Evolutionary conservation across 192 early-diverging fungal species (phyloP), one percentile per base, ranked within the genome.

Genomic region (Podila horticola): DNA sequence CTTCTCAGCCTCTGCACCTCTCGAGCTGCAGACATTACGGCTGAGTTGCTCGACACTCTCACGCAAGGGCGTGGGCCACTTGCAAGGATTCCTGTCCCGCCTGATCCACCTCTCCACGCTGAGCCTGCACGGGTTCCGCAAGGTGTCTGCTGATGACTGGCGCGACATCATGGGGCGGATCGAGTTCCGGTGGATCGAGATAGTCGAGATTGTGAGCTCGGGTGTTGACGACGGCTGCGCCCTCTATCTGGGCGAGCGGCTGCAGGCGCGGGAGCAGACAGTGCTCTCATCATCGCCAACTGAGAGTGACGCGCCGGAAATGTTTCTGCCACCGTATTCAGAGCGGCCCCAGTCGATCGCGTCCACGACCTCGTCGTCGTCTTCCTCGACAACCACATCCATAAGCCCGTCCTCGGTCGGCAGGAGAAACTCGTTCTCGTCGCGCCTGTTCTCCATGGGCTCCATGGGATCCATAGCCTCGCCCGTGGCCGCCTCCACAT

Each of bases 71-170:
- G 61, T 72, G 4, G 29, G 5, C 0, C 52, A 63, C 17, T 22
- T 79, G n/a, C 69, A 68, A 20, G 66, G 63, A 22, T 63, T 79
- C 34, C 52, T 79, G 13, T 72, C 76, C 4, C 41, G 70, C n/a
- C 66, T 79, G 20, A 71, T 51, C 8, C 76, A 79, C 33, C 66
- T 79, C 9, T 79, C 76, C 2, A 58, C 51, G 2, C 22, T 79
- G 13, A 79, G 76, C 24, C 24, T 79, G 1, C 76, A 79, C 49
- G 76, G 76, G 1, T 79, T 79, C 61, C 69, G 76, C 3, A 79
- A 60, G n/a, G 70, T 79, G 3, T 62, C 61, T 12, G 49, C 76
- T 0, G 65, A 57, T 4, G 24, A 72, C 28, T 79, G 76, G 76
- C 62, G 63, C 3, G 70, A 68, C 20, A 63, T 79, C 13, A 58